Evolutionary conservation across 2,329 filamentous ascomycete genomes (phyloP).

Genomic region (Fusarium dimerum): DNA sequence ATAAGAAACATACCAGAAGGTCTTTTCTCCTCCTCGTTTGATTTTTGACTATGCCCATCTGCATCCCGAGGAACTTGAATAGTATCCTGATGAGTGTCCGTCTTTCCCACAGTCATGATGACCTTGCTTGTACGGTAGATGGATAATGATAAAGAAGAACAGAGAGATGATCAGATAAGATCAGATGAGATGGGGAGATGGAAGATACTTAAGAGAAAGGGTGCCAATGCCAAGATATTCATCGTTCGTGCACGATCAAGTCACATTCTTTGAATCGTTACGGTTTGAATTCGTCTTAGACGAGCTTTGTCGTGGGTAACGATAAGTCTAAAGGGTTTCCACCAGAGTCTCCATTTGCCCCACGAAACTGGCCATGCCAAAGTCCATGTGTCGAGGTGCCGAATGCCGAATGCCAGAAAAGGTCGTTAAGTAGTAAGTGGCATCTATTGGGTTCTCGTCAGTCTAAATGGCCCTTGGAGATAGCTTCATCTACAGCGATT

Average conservation of each 20-base stretch:
- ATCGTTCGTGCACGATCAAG: no score
- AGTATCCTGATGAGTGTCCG: background rate
- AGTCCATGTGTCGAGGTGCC: background rate
- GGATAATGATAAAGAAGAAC: background rate
- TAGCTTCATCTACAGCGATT: no score
- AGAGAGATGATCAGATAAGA: background rate
- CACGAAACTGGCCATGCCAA: background rate
- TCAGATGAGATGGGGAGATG: background rate
- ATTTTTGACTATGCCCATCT: background rate
- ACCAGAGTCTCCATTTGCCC: background rate
- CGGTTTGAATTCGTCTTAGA: no score
- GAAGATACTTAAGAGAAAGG: no score
- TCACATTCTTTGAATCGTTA: no score
- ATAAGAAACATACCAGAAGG: background rate
- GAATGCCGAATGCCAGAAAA: background rate
- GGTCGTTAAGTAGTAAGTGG: no score
- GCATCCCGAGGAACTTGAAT: background rate
- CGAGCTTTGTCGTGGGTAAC: no score
- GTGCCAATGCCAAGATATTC: no score
- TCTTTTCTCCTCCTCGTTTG: background rate
- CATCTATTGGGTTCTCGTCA: no score
- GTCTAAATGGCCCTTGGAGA: no score
- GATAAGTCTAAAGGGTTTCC: no score
- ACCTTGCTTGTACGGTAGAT: background rate
- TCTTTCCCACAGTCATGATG: background rate